Evolutionary conservation across 2,329 filamentous ascomycete genomes (phyloP), one percentile per base, ranked within the genome.

Genomic region (Blastomyces silverae): DNA sequence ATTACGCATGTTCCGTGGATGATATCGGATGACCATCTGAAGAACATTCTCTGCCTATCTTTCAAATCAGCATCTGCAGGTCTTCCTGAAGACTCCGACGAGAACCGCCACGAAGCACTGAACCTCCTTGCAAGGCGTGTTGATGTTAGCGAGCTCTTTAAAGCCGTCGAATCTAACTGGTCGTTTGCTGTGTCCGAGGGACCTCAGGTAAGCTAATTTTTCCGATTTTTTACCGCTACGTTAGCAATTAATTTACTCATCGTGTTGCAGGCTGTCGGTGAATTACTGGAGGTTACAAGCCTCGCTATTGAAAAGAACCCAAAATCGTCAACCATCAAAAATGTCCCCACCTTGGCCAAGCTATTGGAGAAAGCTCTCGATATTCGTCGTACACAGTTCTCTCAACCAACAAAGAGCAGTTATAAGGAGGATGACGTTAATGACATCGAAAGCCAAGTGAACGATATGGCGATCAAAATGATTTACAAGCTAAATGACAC

Each of bases 401-500:
- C 71, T 13, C 64, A 70, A 8, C 69, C 66, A n/a, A 68, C 71
- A 1, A 69, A 73, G 15, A 70, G 72, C 34, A 67, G 66, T 25
- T 79, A 84, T 62, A 80, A 85, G 28, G 74, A 77, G 34, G 74
- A 75, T 11, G 81, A 83, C 66, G 78, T 82, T 42, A 78, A 84
- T 1, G 75, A 80, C 53, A 80, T 91, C 15, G 91, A 96, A 73
- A 78, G 80, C 1, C 80, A 81, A 13, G 73, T 90, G 69, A 89
- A 91, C 73, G 84, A 88, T 11, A 86, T 89, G 15, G 85, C 88
- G 0, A 84, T 99, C 66, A 90, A 91, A 76, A 94, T 97, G 87
- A 89, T 96, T 63, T 91, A 96, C 81, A 97, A 97, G 81, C 85
- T 99, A 67, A 97, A 97, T 78, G 94, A 99, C 74, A 88, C 89